phyloP scores from a whole-genome alignment of 495 filamentous ascomycete genomes.

The Trichoderma erinaceum region DNA sequence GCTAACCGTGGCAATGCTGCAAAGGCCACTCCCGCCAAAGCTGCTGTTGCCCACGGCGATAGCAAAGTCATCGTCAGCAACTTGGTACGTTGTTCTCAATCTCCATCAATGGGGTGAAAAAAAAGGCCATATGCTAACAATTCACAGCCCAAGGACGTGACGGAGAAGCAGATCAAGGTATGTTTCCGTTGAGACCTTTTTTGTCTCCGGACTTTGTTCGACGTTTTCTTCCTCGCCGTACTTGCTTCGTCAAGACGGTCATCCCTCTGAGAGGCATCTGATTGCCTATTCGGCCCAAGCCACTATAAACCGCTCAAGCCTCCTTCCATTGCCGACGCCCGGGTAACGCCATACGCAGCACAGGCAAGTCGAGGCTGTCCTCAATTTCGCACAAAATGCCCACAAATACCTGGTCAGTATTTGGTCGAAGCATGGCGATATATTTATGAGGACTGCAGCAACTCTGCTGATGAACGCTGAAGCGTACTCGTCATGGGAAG shows the following conservation, averaged over 20 bases:
- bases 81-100: constrained; percentile 61
- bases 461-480: constrained; percentile 16
- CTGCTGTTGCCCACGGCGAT: constrained; percentile 54
- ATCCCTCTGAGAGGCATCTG: neutral
- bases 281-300: neutral
- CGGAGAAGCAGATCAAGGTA: constrained; percentile 97
- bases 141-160: constrained; percentile 81
- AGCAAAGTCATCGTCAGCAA: constrained; percentile 98
- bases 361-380: constrained; percentile 44
- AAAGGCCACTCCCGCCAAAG: constrained; percentile 57
- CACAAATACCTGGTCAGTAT: constrained; percentile 51
- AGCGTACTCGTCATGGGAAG: constrained; percentile 16
- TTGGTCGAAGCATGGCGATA: constrained; percentile 11
- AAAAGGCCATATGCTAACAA: constrained; percentile 43
- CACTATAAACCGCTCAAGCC: neutral
- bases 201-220: constrained; percentile 50
- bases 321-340: constrained; percentile 2
- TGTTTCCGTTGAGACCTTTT: constrained; percentile 64
- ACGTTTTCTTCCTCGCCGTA: constrained; percentile 40
- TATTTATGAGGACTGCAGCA: neutral
- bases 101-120: too few species aligned
- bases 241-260: constrained; percentile 16
- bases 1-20: constrained; percentile 48
- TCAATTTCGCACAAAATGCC: constrained; percentile 34
- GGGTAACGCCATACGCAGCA: neutral